Percentiles rank a stretch among this genome's conserved stretches.
Conservation (phyloP, 441 rosid genomes). For the Gossypium davidsonii region DNA sequence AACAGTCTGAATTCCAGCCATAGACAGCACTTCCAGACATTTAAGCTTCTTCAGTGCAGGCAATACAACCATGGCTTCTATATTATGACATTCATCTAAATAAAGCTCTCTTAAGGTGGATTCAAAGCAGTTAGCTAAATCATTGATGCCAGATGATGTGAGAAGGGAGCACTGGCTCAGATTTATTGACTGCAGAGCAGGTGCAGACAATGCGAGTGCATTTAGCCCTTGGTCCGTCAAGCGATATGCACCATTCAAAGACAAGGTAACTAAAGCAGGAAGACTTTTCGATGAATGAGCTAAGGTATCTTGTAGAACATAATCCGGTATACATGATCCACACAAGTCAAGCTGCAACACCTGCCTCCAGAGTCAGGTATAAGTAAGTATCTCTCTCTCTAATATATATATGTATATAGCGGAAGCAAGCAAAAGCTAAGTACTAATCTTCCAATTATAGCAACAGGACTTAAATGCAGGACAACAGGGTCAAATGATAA, state of each 20-base stretch:
- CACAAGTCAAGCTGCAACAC: conserved; percentile 41
- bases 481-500: not conserved
- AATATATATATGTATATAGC: not conserved
- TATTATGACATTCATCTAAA: conserved; percentile 37
- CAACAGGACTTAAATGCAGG: not conserved
- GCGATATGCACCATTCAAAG: conserved; percentile 38
- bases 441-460: not conserved
- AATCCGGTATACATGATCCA: conserved; percentile 31
- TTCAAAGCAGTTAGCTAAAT: conserved; percentile 22
- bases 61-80: conserved; percentile 23
- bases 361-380: conserved; percentile 20
- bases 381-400: not conserved
- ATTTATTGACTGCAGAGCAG: conserved; percentile 38
- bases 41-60: conserved; percentile 26
- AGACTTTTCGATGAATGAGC: conserved; percentile 21
- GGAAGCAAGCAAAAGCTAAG: not conserved
- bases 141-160: conserved; percentile 25
- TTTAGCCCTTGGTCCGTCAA: conserved; percentile 33
- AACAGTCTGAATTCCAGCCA: conserved; percentile 28
- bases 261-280: conserved; percentile 27
- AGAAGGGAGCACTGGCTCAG: conserved; percentile 38
- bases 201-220: conserved; percentile 23
- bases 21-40: conserved; percentile 33
- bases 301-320: conserved; percentile 19
- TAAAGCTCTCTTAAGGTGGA: conserved; percentile 40